phyloP scores from a whole-genome alignment of 331 rosid genomes.

The Malus hybrid region DNA sequence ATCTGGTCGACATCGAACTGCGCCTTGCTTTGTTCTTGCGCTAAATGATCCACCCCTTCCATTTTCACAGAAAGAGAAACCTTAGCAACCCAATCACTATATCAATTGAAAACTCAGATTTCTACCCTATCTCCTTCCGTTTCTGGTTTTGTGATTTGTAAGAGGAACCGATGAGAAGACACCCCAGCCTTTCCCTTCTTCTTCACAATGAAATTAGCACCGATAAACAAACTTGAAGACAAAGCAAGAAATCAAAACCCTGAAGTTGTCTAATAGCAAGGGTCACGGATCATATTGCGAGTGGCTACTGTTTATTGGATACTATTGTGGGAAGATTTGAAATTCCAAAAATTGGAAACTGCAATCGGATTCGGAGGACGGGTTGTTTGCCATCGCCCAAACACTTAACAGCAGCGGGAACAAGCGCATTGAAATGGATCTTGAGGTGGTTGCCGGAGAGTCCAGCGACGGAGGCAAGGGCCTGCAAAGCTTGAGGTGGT shows the following conservation, averaged over 20 bases:
- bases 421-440: constrained; percentile 85
- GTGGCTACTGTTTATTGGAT: too few relatives aligned
- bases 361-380: constrained; percentile 20
- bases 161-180: background rate
- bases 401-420: constrained; percentile 91
- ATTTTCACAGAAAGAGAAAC: constrained; percentile 7
- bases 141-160: background rate
- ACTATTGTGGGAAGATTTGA: too few relatives aligned
- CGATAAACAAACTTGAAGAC: too few relatives aligned
- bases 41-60: constrained; percentile 72
- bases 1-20: constrained; percentile 72
- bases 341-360: too few relatives aligned
- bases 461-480: too few relatives aligned
- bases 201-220: too few relatives aligned
- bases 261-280: too few relatives aligned
- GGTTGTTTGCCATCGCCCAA: constrained; percentile 94
- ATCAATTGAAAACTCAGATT: background rate
- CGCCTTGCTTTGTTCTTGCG: constrained; percentile 62
- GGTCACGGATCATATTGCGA: too few relatives aligned
- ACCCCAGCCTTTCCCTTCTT: too few relatives aligned
- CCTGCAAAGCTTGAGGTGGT: constrained; percentile 53
- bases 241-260: too few relatives aligned
- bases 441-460: too few relatives aligned
- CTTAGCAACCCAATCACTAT: background rate
- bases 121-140: background rate